Conservation (phyloP, 225 moss, liverwort and hornwort genomes). For the Takakia lepidozioides region DNA sequence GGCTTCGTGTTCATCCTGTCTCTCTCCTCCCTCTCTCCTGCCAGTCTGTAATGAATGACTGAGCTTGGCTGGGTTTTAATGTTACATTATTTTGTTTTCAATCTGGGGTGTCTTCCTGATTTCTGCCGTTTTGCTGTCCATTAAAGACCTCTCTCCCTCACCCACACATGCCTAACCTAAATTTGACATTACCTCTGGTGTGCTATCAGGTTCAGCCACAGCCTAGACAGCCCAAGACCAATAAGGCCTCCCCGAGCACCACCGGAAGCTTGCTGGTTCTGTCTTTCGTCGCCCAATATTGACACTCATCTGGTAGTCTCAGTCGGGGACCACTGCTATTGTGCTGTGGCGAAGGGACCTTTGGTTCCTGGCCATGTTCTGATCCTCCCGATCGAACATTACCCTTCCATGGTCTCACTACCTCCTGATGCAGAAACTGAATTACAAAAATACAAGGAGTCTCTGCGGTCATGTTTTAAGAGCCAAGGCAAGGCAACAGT, state of each 20-base stretch:
- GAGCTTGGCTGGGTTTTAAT: too few relatives aligned
- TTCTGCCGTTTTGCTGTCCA: too few relatives aligned
- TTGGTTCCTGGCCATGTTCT: slow-evolving; percentile 80
- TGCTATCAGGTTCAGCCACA: slow-evolving; percentile 74
- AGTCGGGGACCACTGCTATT: slow-evolving; percentile 83
- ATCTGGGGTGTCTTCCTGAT: too few relatives aligned
- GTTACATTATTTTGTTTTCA: too few relatives aligned
- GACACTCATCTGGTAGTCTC: slow-evolving; percentile 82
- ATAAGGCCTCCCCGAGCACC: slow-evolving; percentile 55
- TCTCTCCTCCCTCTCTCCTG: too few relatives aligned
- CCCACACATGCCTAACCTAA: too few relatives aligned
- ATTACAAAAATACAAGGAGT: slow-evolving; percentile 64
- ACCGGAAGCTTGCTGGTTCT: slow-evolving; percentile 95
- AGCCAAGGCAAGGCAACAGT: slow-evolving; percentile 49
- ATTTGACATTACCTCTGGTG: too few relatives aligned
- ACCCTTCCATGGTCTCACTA: slow-evolving; percentile 74
- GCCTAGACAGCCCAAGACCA: slow-evolving; percentile 59
- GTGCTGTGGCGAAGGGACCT: slow-evolving; percentile 84
- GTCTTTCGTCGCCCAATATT: slow-evolving; percentile 90
- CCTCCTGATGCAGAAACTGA: slow-evolving; percentile 47
- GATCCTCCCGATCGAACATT: slow-evolving; percentile 90
- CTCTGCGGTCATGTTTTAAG: slow-evolving; percentile 62
- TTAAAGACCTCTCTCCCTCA: too few relatives aligned
- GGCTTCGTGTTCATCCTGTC: too few relatives aligned
- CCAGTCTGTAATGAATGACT: too few relatives aligned